Conservation (phyloP, 306 rosid genomes). For the Glycine tomentella region DNA sequence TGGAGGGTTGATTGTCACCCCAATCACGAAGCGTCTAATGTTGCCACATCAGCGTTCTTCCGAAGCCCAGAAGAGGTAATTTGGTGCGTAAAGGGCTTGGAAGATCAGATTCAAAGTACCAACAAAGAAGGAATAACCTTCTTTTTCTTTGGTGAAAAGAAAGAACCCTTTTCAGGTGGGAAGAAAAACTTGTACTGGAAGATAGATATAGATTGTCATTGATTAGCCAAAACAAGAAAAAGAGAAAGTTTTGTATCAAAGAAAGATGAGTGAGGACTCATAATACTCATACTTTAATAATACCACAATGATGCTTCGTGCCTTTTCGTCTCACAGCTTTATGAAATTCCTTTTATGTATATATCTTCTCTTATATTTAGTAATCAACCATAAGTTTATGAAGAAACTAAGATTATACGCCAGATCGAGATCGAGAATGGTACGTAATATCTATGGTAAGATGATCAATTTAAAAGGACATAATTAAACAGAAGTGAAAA, state of each 20-base stretch:
- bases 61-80: not conserved
- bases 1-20: not conserved
- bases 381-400: conserved; percentile 23
- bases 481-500: no score
- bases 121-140: conserved; percentile 54
- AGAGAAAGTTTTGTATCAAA: conserved; percentile 50
- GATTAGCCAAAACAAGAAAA: conserved; percentile 70
- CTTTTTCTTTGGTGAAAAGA: conserved; percentile 50
- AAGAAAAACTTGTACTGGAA: conserved; percentile 56
- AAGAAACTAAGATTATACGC: no score
- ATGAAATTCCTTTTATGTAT: conserved; percentile 51
- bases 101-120: conserved; percentile 58
- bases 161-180: conserved; percentile 58
- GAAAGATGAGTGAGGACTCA: conserved; percentile 42
- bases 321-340: conserved; percentile 50
- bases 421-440: no score
- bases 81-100: conserved; percentile 19
- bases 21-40: conserved; percentile 37
- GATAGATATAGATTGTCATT: no score
- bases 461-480: no score
- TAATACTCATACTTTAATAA: no score
- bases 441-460: no score
- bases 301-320: conserved; percentile 54
- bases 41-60: conserved; percentile 19
- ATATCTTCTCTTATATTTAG: conserved; percentile 48